phyloP scores from a whole-genome alignment of 345 rosid genomes.

The Gossypium mustelinum region DNA sequence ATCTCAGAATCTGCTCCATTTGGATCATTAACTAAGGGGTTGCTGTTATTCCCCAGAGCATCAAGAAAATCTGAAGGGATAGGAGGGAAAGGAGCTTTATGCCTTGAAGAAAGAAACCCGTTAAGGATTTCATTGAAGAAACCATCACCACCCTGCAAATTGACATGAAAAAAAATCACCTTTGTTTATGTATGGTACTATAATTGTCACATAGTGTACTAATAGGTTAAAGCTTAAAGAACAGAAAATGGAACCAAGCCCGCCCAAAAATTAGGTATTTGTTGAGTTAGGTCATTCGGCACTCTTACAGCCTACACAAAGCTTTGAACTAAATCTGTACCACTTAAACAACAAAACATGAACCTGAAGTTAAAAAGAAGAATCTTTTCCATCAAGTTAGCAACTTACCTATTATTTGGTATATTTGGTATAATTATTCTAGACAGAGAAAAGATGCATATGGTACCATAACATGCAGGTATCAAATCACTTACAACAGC shows the following conservation, averaged over 20 bases:
- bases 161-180: slow-evolving; percentile 1
- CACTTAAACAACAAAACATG: not conserved
- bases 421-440: not conserved
- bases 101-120: slow-evolving; percentile 74
- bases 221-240: not conserved
- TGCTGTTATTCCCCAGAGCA: slow-evolving; percentile 34
- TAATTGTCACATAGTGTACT: not conserved
- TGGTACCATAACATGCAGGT: not conserved
- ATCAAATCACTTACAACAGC: slow-evolving; percentile 62
- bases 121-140: slow-evolving; percentile 91
- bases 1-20: slow-evolving; percentile 33
- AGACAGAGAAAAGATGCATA: not conserved
- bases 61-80: slow-evolving; percentile 53
- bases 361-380: not conserved
- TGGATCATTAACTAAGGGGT: slow-evolving; percentile 30
- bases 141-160: slow-evolving; percentile 87
- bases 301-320: slow-evolving; percentile 18
- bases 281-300: not conserved
- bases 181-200: not conserved
- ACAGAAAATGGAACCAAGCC: not conserved
- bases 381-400: not conserved
- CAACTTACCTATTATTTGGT: slow-evolving; percentile 8
- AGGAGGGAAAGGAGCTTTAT: slow-evolving; percentile 79
- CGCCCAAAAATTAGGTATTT: not conserved
- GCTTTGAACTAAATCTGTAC: slow-evolving; percentile 6